A percentile compares a stretch with the other conserved stretches of the same genome.
These are phyloP conservation scores for Penicillium taxi DNA, from an alignment of 495 filamentous ascomycete genomes.

Conservation along the genomic window DNA sequence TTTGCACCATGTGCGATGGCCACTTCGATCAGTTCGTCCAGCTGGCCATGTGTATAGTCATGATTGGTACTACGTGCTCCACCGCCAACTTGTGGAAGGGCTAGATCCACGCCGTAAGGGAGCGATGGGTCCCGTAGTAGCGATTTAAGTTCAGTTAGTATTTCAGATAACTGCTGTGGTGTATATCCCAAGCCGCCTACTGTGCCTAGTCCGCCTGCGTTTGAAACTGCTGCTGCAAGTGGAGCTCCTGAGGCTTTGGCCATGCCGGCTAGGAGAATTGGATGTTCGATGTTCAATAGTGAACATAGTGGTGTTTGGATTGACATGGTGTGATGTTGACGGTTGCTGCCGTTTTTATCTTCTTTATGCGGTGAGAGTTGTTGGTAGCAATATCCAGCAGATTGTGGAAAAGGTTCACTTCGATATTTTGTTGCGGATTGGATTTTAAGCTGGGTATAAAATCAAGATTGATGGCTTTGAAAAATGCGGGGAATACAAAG, in stretches of 20 bases:
- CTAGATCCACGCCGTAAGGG: constrained; percentile 82
- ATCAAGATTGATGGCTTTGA: not conserved
- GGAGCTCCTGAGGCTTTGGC: constrained; percentile 67
- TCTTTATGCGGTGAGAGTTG: too few relatives aligned
- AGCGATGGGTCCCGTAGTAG: constrained; percentile 52
- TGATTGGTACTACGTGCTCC: constrained; percentile 77
- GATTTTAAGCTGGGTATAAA: not conserved
- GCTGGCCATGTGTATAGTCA: constrained; percentile 79
- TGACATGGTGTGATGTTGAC: constrained; percentile 40
- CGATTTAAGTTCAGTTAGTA: constrained; percentile 75
- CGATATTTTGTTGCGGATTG: constrained; percentile 1
- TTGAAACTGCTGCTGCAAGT: constrained; percentile 79
- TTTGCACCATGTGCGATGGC: constrained; percentile 67
- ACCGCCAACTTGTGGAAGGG: constrained; percentile 76
- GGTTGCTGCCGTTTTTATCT: too few relatives aligned
- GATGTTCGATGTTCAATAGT: constrained; percentile 69
- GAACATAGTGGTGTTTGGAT: constrained; percentile 69
- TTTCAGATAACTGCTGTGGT: constrained; percentile 64
- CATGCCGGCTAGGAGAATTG: constrained; percentile 85
- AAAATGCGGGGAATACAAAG: constrained; percentile 8
- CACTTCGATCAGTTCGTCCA: constrained; percentile 75
- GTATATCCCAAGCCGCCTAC: constrained; percentile 85
- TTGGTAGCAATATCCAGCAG: too few relatives aligned
- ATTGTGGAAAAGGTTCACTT: too few relatives aligned
- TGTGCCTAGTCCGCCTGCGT: constrained; percentile 78